Evolutionary conservation across 2,329 filamentous ascomycete genomes (phyloP), one percentile per base, ranked within the genome.

Genomic region (Eurotiales sp.): DNA sequence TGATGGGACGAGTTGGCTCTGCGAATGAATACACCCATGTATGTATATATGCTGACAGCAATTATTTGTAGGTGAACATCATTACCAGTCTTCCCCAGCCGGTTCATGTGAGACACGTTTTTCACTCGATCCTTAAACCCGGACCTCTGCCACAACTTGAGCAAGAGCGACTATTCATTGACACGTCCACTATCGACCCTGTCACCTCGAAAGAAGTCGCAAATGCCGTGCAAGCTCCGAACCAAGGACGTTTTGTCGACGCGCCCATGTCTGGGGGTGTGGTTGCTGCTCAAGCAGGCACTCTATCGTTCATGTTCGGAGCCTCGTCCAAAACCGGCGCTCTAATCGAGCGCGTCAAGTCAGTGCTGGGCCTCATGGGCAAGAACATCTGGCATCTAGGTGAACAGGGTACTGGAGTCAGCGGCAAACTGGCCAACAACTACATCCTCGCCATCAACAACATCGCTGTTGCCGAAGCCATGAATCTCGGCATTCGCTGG

Each of bases 231-330:
- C 80, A 77, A 52, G 80, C 80, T 4, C 82, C 83, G 1, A 77
- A 81, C 1, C 81, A 86, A 64, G 88, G 88, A 48, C 79, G 78
- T 47, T 96, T 97, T 64, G 85, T 96, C 53, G 93, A 99, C 66
- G 92, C 93, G 3, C 93, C 93, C 40, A 96, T 99, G 86, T 97
- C 92, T 0, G 93, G 93, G 43, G 93, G 93, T 46, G 91, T 96
- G 0, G 90, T 97, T 4, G 93, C 92, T 39, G 93, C 93, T 10
- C 78, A 83, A 5, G 90, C 90, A 11, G 93, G 87, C 29, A 91
- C 90, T 0, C 76, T 99, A 52, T 96, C 91, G 0, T 99, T 99
- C 69, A 97, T 99, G 93, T 83, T 97, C 51, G 93, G 93, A 39
- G 80, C 85, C 6, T 77, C 83, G 0, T 72, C 71, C 21, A 70